These are phyloP conservation scores for Cnidoscolus chayamansa DNA, from an alignment of 441 rosid species.

Conservation along the genomic window DNA sequence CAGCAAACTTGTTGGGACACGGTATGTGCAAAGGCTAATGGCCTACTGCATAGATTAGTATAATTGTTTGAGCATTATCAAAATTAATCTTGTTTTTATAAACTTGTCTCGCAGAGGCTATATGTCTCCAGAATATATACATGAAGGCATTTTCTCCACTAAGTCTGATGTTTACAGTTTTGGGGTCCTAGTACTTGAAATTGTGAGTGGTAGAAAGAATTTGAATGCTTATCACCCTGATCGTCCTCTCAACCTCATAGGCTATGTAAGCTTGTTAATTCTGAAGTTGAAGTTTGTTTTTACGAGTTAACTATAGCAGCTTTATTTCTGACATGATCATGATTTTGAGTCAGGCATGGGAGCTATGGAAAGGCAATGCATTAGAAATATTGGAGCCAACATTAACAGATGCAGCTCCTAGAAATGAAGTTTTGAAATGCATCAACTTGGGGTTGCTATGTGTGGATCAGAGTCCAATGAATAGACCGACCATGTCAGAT, in stretches of 20 bases:
- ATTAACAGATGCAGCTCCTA: conserved; percentile 6
- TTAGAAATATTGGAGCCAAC: conserved; percentile 21
- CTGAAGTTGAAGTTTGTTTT: background rate
- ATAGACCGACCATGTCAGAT: conserved; percentile 26
- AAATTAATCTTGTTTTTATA: background rate
- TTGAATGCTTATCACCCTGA: background rate
- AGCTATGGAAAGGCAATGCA: background rate
- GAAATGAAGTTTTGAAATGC: conserved; percentile 21
- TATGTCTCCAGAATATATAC: background rate
- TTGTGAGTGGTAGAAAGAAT: background rate
- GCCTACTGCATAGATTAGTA: background rate
- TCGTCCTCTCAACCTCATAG: background rate
- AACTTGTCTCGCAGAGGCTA: background rate
- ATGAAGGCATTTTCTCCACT: background rate
- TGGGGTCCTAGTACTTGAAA: background rate
- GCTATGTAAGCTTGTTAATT: background rate
- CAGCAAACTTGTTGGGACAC: background rate
- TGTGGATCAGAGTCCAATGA: conserved; percentile 16
- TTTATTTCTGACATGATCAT: background rate
- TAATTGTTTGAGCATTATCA: background rate
- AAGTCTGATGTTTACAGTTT: background rate
- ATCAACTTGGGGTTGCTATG: conserved; percentile 27
- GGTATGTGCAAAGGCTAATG: background rate
- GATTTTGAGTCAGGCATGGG: background rate
- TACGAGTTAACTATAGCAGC: background rate